Percentiles rank a stretch among this genome's conserved stretches.
phyloP scores from a whole-genome alignment of 2,329 filamentous ascomycete species.

The Fusarium paranaense region DNA sequence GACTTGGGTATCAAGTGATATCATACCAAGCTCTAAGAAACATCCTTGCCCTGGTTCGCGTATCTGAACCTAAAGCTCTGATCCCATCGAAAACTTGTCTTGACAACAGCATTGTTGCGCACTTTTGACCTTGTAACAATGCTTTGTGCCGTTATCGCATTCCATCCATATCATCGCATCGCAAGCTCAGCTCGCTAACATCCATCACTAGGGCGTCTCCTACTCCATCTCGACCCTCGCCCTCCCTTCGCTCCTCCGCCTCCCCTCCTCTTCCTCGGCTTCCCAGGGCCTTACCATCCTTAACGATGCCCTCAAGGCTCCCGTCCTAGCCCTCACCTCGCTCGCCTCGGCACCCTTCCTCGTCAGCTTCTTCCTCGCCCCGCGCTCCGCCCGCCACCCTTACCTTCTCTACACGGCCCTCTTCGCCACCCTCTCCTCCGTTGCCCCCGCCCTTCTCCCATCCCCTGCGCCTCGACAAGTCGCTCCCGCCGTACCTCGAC shows the following conservation, averaged over 20 bases:
- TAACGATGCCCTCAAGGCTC: slow-evolving; percentile 70
- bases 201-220: slow-evolving; percentile 77
- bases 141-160: slow-evolving; percentile 11
- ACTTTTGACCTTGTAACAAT: not conserved
- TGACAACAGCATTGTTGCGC: not conserved
- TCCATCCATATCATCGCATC: not conserved
- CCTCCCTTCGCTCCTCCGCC: slow-evolving; percentile 82
- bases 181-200: slow-evolving; percentile 25
- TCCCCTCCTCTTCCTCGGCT: slow-evolving; percentile 80
- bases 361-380: slow-evolving; percentile 82
- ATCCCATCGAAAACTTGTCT: not conserved
- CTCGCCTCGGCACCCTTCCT: slow-evolving; percentile 79
- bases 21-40: not conserved
- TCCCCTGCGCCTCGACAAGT: slow-evolving; percentile 44
- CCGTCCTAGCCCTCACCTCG: slow-evolving; percentile 74
- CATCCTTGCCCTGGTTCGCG: not conserved
- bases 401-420: slow-evolving; percentile 90
- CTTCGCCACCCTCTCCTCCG: slow-evolving; percentile 71
- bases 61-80: not conserved
- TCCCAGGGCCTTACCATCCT: slow-evolving; percentile 78
- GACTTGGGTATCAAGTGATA: slow-evolving; percentile 29
- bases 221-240: slow-evolving; percentile 84
- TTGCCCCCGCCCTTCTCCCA: slow-evolving; percentile 62
- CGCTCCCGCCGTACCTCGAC: slow-evolving; percentile 46
- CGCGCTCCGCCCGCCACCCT: slow-evolving; percentile 80